phyloP scores from a whole-genome alignment of 1,284 basidiomycete genomes.

The Somion occarium region DNA sequence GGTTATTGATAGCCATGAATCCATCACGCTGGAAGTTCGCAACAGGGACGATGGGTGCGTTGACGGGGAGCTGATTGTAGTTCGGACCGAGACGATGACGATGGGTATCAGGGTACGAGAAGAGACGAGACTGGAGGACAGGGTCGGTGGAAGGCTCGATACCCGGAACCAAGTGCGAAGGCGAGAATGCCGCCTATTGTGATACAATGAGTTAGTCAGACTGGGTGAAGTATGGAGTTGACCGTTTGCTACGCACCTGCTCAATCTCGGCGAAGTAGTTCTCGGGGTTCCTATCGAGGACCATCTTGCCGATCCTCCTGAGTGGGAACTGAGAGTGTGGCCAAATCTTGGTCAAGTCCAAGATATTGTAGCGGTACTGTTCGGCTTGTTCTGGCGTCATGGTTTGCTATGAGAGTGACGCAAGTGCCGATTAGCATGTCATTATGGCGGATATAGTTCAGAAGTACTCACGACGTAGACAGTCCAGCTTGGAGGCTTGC shows the following conservation, averaged over 20 bases:
- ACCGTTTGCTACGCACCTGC: too few species aligned
- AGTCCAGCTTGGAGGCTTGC: constrained; percentile 77
- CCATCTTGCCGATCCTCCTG: constrained; percentile 79
- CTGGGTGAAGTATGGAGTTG: too few species aligned
- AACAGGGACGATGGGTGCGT: constrained; percentile 68
- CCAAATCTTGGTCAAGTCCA: constrained; percentile 93
- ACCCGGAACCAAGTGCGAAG: constrained; percentile 82
- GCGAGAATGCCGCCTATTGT: constrained; percentile 72
- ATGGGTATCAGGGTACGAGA: constrained; percentile 95
- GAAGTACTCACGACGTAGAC: constrained; percentile 49
- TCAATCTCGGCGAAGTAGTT: constrained; percentile 89
- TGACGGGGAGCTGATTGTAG: constrained; percentile 89
- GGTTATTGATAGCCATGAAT: constrained; percentile 64
- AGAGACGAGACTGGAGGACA: constrained; percentile 87
- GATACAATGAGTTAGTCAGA: neutral
- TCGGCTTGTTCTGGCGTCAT: constrained; percentile 92
- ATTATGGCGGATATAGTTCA: neutral
- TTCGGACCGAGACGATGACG: constrained; percentile 83
- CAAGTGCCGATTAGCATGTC: neutral
- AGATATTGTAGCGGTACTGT: constrained; percentile 81
- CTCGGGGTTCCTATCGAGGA: constrained; percentile 80
- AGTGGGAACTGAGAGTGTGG: constrained; percentile 84
- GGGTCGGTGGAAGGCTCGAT: constrained; percentile 88
- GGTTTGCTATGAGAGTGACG: constrained; percentile 54
- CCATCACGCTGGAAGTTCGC: constrained; percentile 89